These are phyloP conservation scores for Gynochthodes officinalis DNA, from an alignment of 257 asterid genomes.

Conservation along the genomic window DNA sequence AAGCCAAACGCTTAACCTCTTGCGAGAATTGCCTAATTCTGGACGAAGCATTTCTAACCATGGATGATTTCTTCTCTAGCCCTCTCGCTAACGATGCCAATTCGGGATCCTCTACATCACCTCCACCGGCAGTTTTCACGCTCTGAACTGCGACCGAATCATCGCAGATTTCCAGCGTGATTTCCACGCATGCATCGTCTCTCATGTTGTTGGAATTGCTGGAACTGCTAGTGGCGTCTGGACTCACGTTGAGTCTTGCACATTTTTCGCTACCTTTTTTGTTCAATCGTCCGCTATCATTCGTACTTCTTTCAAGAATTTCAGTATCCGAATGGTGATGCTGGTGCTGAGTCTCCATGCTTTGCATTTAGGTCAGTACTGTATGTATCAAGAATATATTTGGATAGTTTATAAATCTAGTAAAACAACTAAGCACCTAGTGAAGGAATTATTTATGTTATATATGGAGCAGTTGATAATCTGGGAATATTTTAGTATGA, in stretches of 20 bases:
- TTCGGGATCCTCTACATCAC: conserved; percentile 78
- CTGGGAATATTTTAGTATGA: too few relatives aligned
- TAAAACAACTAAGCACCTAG: too few relatives aligned
- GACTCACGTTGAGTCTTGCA: conserved; percentile 60
- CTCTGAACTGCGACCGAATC: too few relatives aligned
- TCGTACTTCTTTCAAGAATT: conserved; percentile 32
- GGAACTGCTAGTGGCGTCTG: conserved; percentile 18
- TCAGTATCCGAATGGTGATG: too few relatives aligned
- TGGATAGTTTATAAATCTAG: too few relatives aligned
- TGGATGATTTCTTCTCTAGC: conserved; percentile 57
- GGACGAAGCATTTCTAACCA: conserved; percentile 64
- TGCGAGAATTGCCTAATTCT: conserved; percentile 60
- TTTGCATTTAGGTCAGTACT: conserved; percentile 49
- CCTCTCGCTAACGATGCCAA: conserved; percentile 63
- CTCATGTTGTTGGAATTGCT: neutral
- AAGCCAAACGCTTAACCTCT: conserved; percentile 66
- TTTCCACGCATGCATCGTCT: conserved; percentile 75
- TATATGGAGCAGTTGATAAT: too few relatives aligned
- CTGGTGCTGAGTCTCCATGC: conserved; percentile 34
- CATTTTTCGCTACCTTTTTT: conserved; percentile 61
- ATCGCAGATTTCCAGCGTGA: too few relatives aligned
- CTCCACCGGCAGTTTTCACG: conserved; percentile 80
- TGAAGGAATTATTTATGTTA: too few relatives aligned
- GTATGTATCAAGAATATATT: too few relatives aligned
- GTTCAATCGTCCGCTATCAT: conserved; percentile 63